Evolutionary conservation across 2,329 filamentous ascomycete genomes (phyloP), one percentile per base, ranked within the genome.

Genomic region (Ophiosphaerella narmari): DNA sequence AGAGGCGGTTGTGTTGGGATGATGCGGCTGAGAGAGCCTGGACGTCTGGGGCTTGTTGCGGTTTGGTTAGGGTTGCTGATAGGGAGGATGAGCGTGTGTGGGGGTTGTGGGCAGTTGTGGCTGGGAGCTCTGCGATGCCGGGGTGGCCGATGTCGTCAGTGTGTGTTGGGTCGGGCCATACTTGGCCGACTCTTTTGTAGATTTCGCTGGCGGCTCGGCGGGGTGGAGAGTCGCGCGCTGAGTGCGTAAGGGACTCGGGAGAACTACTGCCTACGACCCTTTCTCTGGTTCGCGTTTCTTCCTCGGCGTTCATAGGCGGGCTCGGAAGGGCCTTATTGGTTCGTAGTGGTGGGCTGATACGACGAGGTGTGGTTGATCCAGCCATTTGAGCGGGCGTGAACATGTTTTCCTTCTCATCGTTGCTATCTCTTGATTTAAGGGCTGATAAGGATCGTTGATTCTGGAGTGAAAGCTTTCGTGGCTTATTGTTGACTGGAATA

Each of bases 321-420:
- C 54, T 63, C 16, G 64, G 67, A 0, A 72, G 54, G 29, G 67
- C 66, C 48, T 71, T 71, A 59, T 71, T 71, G 18, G 64, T 69
- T 39, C 48, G 54, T 1, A 72, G 47, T 2, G 62, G 63, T 7
- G 60, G 61, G 7, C 58, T 62, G 29, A 56, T 47, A 39, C 40
- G 52, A 5, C 51, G 50, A 1, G 57, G 52, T 13, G 54, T 59
- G 2, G 44, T 54, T 5, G 55, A 39, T 13, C 48, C 42, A 18
- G 47, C 36, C 12, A 46, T 18, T 23, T 50, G 50, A 9, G 48
- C 33, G 14, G 39, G 31, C 14, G 29, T 48, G 5, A 38, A 34
- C 8, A 36, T 39, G 13, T 57, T 62, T 14, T 62, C 62, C 12
- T 60, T 63, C 34, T 60, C 62, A 4, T 60, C 58, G 1, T 16